Base-by-base conservation (phyloP, 306 rosid species). In the Hippophae tibetana region DNA sequence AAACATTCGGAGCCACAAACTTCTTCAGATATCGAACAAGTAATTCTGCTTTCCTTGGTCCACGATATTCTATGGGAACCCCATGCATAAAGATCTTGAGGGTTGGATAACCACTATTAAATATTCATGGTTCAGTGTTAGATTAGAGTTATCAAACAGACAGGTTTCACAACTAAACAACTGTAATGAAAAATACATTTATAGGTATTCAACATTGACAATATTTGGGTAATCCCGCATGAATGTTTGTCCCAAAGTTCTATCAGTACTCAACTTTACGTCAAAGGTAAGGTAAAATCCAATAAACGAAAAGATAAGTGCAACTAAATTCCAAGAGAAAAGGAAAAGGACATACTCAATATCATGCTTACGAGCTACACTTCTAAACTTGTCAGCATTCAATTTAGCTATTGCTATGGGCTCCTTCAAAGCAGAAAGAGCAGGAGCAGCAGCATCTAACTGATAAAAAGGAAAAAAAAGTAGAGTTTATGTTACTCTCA, bases 391-490 rank as follows among this genome's bases (percentile, higher is more conserved):
- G 78, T 92, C 99, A 25, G 95, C 96, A 66, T 92, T 53, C 60
- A 88, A 76, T 82, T 88, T 92, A 6, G 93, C 96, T 57, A 92
- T 79, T 70, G 77, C 63, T 53, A 92, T 67, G 11, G 96, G 96
- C 57, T 81, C 73, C 70, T 78, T 85, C 85, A 88, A 72, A 58
- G 63, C 66, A 52, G 96, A 88, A 62, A 92, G 96, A 60, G 72
- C 72, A 54, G 93, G 90, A 0, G 96, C 99, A 0, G 96, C 99
- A 48, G 86, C 86, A 76, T 92, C 97, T 79, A 93, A 77, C 99
- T 93, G 79, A 73, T 64, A 78, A 54, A 31, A 31, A 4, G 3
- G 57, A 7, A 18, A 57, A 59, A 57, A 61, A 43, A 70, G 12
- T 56, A 61, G 44, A 74, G 10, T 55, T 10, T 27, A 43, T 51